Conservation (phyloP, 441 rosid species). For the Bruguiera hainesii region DNA sequence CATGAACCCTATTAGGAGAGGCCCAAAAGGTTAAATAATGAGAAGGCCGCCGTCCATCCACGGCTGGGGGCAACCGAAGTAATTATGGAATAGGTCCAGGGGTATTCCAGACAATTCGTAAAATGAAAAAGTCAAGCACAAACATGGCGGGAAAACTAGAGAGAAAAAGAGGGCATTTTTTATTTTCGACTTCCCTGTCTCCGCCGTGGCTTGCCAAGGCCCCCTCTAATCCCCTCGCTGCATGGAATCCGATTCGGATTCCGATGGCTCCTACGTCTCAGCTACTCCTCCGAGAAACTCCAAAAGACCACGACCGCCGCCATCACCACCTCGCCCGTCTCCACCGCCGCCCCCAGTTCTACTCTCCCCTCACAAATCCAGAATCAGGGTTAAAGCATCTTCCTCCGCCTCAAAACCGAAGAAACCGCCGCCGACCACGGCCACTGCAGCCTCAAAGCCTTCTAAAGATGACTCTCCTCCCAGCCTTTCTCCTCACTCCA, state of each 20-base stretch:
- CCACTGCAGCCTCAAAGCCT: conserved; percentile 19
- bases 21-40: too few species aligned
- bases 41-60: not conserved
- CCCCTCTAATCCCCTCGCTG: not conserved
- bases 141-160: too few species aligned
- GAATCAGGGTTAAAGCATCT: conserved; percentile 18
- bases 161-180: not conserved
- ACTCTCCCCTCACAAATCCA: conserved; percentile 26
- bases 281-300: conserved; percentile 73
- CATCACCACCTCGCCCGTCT: conserved; percentile 13
- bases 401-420: conserved; percentile 34
- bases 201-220: too few species aligned
- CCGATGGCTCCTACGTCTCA: conserved; percentile 81
- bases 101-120: not conserved
- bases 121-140: too few species aligned
- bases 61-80: not conserved
- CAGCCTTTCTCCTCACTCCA: conserved; percentile 29
- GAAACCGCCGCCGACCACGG: conserved; percentile 18
- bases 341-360: conserved; percentile 14
- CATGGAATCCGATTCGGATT: conserved; percentile 74
- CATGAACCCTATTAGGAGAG: too few species aligned
- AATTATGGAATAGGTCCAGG: not conserved
- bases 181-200: not conserved
- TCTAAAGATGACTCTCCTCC: conserved; percentile 15
- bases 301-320: conserved; percentile 28